Percentiles rank a stretch among this genome's conserved stretches.
phyloP scores from a whole-genome alignment of 495 filamentous ascomycete species.

The Xylaria cubensis region DNA sequence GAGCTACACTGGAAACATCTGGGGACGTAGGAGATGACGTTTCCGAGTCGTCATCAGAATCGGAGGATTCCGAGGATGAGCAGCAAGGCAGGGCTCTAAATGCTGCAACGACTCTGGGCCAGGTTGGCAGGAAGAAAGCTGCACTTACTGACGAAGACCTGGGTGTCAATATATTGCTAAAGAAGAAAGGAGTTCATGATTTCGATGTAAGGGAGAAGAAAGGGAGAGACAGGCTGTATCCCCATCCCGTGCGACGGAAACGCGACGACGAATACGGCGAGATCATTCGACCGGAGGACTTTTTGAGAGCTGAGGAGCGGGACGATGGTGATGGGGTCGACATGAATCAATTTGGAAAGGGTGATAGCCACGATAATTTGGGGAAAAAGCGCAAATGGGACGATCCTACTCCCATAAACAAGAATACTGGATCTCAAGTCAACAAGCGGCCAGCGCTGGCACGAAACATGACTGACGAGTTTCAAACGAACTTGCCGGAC shows the following conservation, averaged over 20 bases:
- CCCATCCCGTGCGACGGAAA: slow-evolving; percentile 78
- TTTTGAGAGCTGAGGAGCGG: slow-evolving; percentile 88
- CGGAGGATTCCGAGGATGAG: slow-evolving; percentile 87
- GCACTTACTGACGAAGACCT: slow-evolving; percentile 84
- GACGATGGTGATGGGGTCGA: slow-evolving; percentile 77
- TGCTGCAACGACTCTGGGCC: slow-evolving; percentile 78
- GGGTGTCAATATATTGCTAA: slow-evolving; percentile 88
- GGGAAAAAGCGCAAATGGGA: slow-evolving; percentile 96
- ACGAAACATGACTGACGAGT: slow-evolving; percentile 48
- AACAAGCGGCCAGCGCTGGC: slow-evolving; percentile 50
- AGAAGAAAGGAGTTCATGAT: slow-evolving; percentile 85
- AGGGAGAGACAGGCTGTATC: slow-evolving; percentile 92
- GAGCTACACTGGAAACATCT: slow-evolving; percentile 67
- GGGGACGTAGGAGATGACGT: slow-evolving; percentile 85
- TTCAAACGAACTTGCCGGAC: slow-evolving; percentile 49
- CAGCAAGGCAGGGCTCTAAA: slow-evolving; percentile 93
- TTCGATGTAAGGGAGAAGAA: slow-evolving; percentile 93
- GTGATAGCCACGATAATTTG: slow-evolving; percentile 64
- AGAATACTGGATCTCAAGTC: slow-evolving; percentile 39
- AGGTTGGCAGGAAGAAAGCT: slow-evolving; percentile 81
- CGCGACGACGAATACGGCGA: slow-evolving; percentile 93
- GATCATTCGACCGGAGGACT: slow-evolving; percentile 90
- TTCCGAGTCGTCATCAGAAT: slow-evolving; percentile 77
- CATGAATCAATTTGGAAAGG: slow-evolving; percentile 51
- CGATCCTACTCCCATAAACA: slow-evolving; percentile 61